Evolutionary conservation across 164 flowering plant species (phyloP).

Genomic region (Annona cherimola): DNA sequence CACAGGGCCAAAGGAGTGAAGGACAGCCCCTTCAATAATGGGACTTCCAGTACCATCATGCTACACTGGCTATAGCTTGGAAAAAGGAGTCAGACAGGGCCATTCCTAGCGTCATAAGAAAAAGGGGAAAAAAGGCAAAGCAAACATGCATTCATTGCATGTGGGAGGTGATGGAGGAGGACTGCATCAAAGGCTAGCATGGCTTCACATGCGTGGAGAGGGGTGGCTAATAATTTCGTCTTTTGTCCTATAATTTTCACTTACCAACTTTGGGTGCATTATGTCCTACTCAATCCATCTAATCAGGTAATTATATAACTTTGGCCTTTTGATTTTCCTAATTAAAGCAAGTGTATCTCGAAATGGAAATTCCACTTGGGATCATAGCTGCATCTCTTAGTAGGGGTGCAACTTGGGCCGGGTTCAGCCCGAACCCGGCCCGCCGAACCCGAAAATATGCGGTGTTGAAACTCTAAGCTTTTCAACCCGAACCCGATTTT

Average conservation of each 20-base stretch:
- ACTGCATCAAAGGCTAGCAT: background rate
- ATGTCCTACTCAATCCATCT: too few species aligned
- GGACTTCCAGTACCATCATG: conserved; percentile 6
- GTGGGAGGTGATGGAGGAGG: background rate
- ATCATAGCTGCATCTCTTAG: too few species aligned
- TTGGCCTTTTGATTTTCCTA: too few species aligned
- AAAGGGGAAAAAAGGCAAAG: conserved; percentile 1
- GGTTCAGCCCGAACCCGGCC: too few species aligned
- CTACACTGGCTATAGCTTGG: conserved; percentile 8
- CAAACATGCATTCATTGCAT: background rate
- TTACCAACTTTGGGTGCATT: too few species aligned
- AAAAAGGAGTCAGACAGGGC: conserved; percentile 12
- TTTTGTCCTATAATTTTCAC: background rate
- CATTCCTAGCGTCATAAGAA: conserved; percentile 15
- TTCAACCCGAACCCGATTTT: too few species aligned
- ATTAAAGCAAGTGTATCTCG: too few species aligned
- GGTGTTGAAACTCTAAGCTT: too few species aligned
- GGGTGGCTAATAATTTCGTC: background rate
- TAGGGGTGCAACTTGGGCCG: too few species aligned
- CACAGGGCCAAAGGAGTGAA: background rate
- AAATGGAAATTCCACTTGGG: too few species aligned
- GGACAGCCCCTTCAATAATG: conserved; percentile 19
- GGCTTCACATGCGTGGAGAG: background rate
- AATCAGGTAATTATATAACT: too few species aligned
- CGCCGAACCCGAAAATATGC: too few species aligned